phyloP scores from a whole-genome alignment of 78 protist genomes.

The Isochrysis galbana region DNA sequence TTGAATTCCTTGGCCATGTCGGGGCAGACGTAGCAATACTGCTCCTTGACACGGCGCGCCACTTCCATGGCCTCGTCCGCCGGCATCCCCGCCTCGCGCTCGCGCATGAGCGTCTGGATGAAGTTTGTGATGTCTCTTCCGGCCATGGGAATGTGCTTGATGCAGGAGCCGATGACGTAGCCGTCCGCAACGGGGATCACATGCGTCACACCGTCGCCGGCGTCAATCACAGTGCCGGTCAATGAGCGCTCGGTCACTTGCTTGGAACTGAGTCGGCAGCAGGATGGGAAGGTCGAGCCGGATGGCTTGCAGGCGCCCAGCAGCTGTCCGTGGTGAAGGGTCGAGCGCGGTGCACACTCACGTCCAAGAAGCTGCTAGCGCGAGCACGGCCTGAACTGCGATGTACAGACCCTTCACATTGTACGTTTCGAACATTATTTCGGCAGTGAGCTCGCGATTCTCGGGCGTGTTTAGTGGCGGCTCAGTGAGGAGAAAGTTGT shows the following conservation, averaged over 20 bases:
- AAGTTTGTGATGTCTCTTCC: slow-evolving; percentile 96
- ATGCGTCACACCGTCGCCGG: slow-evolving; percentile 99
- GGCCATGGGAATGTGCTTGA: slow-evolving; percentile 97
- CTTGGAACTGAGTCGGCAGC: too few species aligned
- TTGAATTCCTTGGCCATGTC: slow-evolving; percentile 92
- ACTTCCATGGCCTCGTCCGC: slow-evolving; percentile 88
- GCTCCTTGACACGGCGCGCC: slow-evolving; percentile 62
- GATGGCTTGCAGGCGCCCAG: too few species aligned
- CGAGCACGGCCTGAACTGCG: slow-evolving; percentile 99
- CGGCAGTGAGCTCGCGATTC: slow-evolving; percentile 98
- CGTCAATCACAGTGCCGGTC: slow-evolving; percentile 98
- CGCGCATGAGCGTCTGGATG: slow-evolving; percentile 92
- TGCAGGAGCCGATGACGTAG: slow-evolving; percentile 89
- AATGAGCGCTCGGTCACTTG: slow-evolving; percentile 59
- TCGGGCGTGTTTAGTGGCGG: slow-evolving; percentile 93
- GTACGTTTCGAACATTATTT: slow-evolving; percentile 99
- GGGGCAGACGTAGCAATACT: slow-evolving; percentile 90
- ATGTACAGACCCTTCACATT: slow-evolving; percentile 96
- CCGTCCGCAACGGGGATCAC: slow-evolving; percentile 93
- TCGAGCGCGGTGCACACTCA: too few species aligned
- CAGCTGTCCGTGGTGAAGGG: too few species aligned
- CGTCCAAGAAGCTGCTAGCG: slow-evolving; percentile 84
- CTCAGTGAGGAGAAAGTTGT: slow-evolving; percentile 80
- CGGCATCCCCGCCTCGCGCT: slow-evolving; percentile 89
- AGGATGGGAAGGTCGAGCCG: too few species aligned